Base-by-base conservation (phyloP, 441 rosid genomes). In the Corymbia citriodora region DNA sequence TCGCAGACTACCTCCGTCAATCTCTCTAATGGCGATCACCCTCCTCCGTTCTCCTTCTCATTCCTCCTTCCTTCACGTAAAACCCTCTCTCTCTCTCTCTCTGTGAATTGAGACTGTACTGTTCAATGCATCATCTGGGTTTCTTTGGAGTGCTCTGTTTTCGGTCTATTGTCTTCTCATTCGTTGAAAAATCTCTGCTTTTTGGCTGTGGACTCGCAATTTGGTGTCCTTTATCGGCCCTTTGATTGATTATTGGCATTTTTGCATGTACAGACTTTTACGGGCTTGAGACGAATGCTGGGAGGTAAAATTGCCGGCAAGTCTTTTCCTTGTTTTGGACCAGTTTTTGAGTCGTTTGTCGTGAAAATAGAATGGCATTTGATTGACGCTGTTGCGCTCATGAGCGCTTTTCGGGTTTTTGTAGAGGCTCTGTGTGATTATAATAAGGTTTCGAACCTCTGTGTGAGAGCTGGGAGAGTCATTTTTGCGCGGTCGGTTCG, bases 281-380 rank as follows among this genome's bases (percentile, higher is more conserved):
- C 87, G 89, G 91, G 89, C 91, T 89, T 90, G 70, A 87, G 82
- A 63, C 91, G 90, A 91, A 91, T 89, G 65, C 88, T 93, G 49
- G 93, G 93, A 89, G 90, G 89, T 89, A 68, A 89, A 57, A 49
- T 90, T 19, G 57, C 92, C 92, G 94, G 96, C 93, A 93, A 93
- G 95, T 89, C 21, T 90, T 57, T 61, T 61, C 68, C 81, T 15
- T 23, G 45, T 65, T 87, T 90, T 27, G 4, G 18, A 15, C 88
- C 45, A 2, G 87, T 89, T 70, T 89, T 90, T 36, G 53, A 55
- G 19, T 81, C 10, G 23, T 89, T 70, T 50, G 49, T 85, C 53
- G 53, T 45, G n/a, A 45, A 45, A 0, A 79, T 45, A 2, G 52
- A 45, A 23, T 79, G n/a, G 85, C 52, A 79, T 79, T 57, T 65